Conservation (phyloP, 805 yeast species). For the Saccharomycopsis lassenensis region DNA sequence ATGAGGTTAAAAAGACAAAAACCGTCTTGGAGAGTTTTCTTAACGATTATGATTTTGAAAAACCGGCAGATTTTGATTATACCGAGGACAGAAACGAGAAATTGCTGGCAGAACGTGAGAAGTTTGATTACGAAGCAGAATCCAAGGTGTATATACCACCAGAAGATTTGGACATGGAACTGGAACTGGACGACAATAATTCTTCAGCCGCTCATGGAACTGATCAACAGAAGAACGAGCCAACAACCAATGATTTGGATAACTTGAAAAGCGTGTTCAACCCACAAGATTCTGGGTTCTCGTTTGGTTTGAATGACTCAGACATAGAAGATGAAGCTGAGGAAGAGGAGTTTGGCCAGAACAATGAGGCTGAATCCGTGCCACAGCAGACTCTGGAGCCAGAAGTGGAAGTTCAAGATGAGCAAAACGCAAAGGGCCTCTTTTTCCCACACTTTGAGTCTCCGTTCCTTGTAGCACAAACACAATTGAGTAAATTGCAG, state of each 20-base stretch:
- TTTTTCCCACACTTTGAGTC: constrained; percentile 81
- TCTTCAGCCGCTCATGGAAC: constrained; percentile 20
- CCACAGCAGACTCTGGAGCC: not conserved
- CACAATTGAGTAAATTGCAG: constrained; percentile 57
- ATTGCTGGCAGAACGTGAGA: constrained; percentile 29
- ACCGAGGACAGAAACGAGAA: constrained; percentile 27
- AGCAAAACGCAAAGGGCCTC: constrained; percentile 37
- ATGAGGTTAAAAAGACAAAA: constrained; percentile 35
- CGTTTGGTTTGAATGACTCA: constrained; percentile 21
- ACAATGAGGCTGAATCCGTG: not conserved
- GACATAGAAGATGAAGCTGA: constrained; percentile 23
- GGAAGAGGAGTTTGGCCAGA: constrained; percentile 12
- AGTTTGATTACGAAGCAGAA: constrained; percentile 36
- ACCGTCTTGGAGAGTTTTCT: constrained; percentile 39
- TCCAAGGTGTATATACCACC: constrained; percentile 17
- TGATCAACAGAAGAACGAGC: constrained; percentile 17
- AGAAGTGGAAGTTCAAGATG: not conserved
- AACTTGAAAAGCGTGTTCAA: constrained; percentile 13
- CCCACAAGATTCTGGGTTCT: constrained; percentile 18
- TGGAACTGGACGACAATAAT: constrained; percentile 24
- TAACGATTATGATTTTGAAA: constrained; percentile 39
- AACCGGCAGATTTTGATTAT: constrained; percentile 33
- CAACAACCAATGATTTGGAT: constrained; percentile 5
- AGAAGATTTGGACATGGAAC: constrained; percentile 27
- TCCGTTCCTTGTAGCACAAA: constrained; percentile 77